Percentiles rank a stretch among this genome's conserved stretches.
These are phyloP conservation scores for Plasmodium blacklocki DNA, from an alignment of 169 alveolate species.

Conservation along the genomic window DNA sequence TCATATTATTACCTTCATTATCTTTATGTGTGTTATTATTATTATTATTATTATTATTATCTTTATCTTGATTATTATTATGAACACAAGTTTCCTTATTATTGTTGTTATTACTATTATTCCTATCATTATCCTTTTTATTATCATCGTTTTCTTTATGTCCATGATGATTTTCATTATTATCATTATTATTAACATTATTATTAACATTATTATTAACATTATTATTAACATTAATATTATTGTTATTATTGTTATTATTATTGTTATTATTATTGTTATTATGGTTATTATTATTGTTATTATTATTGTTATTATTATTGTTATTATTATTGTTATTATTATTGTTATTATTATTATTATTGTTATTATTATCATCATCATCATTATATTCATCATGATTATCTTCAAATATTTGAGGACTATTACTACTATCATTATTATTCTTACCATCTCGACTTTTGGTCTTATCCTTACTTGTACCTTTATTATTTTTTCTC, in stretches of 20 bases:
- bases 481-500: not conserved
- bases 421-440: not conserved
- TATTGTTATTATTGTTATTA: not conserved
- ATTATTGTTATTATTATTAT: not conserved
- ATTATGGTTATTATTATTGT: not conserved
- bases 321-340: not conserved
- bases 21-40: too few relatives aligned
- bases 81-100: too few relatives aligned
- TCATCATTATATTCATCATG: not conserved
- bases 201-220: not conserved
- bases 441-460: not conserved
- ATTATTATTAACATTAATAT: not conserved
- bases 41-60: too few relatives aligned
- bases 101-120: too few relatives aligned
- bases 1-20: too few relatives aligned
- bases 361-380: not conserved
- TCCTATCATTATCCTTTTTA: too few relatives aligned
- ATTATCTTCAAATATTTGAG: not conserved
- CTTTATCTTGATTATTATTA: too few relatives aligned
- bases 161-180: too few relatives aligned
- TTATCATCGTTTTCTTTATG: too few relatives aligned
- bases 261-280: not conserved
- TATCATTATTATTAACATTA: not conserved
- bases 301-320: not conserved
- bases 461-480: not conserved